A percentile compares a stretch with the other conserved stretches of the same genome.
Conservation (phyloP, 352 stramenopile species). For the Peronospora farinosa region DNA sequence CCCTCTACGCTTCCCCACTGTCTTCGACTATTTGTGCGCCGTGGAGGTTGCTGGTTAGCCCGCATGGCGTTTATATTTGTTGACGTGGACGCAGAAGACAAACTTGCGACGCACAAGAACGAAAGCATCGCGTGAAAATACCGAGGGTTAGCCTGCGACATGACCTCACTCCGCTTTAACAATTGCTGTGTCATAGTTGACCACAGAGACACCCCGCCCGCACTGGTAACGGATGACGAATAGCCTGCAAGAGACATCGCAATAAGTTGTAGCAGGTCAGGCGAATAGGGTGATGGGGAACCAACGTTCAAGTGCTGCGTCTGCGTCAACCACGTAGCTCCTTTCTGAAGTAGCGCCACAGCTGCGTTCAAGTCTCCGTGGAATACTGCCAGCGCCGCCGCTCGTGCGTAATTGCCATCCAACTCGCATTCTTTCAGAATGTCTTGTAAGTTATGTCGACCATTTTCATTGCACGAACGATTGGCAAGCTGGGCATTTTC, state of each 20-base stretch:
- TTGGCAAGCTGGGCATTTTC: constrained; percentile 37
- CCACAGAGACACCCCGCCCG: constrained; percentile 55
- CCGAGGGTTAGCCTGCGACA: constrained; percentile 46
- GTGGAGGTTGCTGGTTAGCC: constrained; percentile 26
- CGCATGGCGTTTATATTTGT: constrained; percentile 23
- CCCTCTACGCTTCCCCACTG: constrained; percentile 64
- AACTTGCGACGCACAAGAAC: constrained; percentile 56
- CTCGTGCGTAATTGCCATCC: constrained; percentile 58
- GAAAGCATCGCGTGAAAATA: constrained; percentile 81
- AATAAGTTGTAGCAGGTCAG: constrained; percentile 82
- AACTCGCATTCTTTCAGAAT: constrained; percentile 57
- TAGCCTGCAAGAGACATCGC: constrained; percentile 85
- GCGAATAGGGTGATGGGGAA: constrained; percentile 35
- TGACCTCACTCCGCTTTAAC: constrained; percentile 67
- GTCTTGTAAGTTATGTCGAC: constrained; percentile 48
- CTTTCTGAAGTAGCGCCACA: constrained; percentile 64
- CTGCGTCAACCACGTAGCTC: constrained; percentile 56
- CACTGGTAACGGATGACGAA: constrained; percentile 42
- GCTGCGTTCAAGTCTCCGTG: constrained; percentile 70
- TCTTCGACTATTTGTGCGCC: constrained; percentile 33
- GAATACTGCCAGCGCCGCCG: constrained; percentile 74
- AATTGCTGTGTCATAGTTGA: constrained; percentile 73
- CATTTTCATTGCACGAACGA: constrained; percentile 47
- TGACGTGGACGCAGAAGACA: constrained; percentile 25
- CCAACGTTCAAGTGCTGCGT: constrained; percentile 41